Evolutionary conservation across 1,284 basidiomycete species (phyloP), one percentile per base, ranked within the genome.

Genomic region (Lignosus rhinocerotis): DNA sequence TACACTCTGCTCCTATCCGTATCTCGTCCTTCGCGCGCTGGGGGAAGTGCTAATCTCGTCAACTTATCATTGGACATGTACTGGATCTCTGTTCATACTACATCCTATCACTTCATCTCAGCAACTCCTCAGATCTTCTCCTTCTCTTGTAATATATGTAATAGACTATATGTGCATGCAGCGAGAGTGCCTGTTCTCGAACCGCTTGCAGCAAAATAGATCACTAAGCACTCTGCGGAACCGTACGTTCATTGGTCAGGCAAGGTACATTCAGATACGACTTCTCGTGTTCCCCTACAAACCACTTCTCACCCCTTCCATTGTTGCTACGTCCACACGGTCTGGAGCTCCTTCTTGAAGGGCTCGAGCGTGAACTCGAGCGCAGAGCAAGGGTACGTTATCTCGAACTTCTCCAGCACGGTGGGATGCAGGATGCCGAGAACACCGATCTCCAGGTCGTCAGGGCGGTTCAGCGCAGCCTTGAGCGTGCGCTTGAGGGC

Each of bases 351-450:
- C 75, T 91, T 94, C 76, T 94, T 87, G 82, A 99, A 94, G 14
- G 90, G 90, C 75, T 97, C 94, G 50, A 99, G 80, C 50, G 90
- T 90, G 72, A 99, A 94, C 81, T 99, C 97, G 59, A 99, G 78
- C 10, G 89, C 89, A 16, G 95, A 97, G 75, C 95, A 98, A n/a
- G 96, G 97, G 76, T 93, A 96, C 48, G 85, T 84, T 65, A 99
- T 90, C 73, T 97, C 94, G 74, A 96, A 98, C 68, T 92, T 93
- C 68, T 87, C 84, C 57, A 98, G 78, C n/a, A 97, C 96, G 12
- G 78, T 83, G 3, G 96, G 95, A 73, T 98, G 95, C 59, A 98
- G 78, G 65, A 97, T 92, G 31, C 95, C 95, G 56, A 98, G 78
- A 36, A 81, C 84, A 42, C 95, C 95, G 67, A 98, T 90, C 60